These are phyloP conservation scores for Rhodotorula paludigena DNA, from an alignment of 768 basidiomycete species.

Conservation along the genomic window DNA sequence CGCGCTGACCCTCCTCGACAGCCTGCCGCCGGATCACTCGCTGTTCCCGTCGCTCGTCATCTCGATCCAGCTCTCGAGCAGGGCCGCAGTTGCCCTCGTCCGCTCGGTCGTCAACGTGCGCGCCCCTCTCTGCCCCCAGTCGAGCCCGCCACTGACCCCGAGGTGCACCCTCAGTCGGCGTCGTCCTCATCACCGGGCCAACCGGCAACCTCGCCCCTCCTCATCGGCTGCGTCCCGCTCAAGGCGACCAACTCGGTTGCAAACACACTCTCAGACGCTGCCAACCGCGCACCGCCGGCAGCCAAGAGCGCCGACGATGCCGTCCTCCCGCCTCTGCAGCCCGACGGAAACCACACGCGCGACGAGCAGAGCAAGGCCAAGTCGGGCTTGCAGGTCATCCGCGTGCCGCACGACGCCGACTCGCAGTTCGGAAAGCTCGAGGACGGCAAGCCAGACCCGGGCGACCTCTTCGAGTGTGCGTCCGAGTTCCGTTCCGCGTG, in stretches of 20 bases:
- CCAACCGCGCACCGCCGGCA: neutral
- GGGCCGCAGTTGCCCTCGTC: conserved; percentile 15
- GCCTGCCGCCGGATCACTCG: conserved; percentile 7
- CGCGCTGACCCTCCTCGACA: neutral
- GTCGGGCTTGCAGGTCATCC: conserved; percentile 1
- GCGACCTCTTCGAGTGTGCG: conserved; percentile 34
- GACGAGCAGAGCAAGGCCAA: neutral
- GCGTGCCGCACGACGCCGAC: neutral
- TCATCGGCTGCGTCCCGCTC: conserved; percentile 33
- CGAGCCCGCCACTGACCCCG: neutral
- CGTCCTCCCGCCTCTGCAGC: neutral
- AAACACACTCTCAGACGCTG: neutral
- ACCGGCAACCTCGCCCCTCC: neutral
- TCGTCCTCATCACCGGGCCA: too few relatives aligned
- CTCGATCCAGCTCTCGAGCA: conserved; percentile 18
- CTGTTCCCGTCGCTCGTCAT: conserved; percentile 26
- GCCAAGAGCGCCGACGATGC: neutral
- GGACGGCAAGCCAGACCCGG: conserved; percentile 3
- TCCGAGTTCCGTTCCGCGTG: too few relatives aligned
- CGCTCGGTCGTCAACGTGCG: conserved; percentile 21
- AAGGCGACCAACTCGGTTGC: neutral
- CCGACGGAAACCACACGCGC: neutral
- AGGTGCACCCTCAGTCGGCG: neutral
- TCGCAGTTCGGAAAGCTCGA: neutral
- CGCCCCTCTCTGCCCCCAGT: neutral